A percentile compares a stretch with the other conserved stretches of the same genome.
These are phyloP conservation scores for Neurospora sp. DNA, from an alignment of 2,329 filamentous ascomycete species.

Conservation along the genomic window DNA sequence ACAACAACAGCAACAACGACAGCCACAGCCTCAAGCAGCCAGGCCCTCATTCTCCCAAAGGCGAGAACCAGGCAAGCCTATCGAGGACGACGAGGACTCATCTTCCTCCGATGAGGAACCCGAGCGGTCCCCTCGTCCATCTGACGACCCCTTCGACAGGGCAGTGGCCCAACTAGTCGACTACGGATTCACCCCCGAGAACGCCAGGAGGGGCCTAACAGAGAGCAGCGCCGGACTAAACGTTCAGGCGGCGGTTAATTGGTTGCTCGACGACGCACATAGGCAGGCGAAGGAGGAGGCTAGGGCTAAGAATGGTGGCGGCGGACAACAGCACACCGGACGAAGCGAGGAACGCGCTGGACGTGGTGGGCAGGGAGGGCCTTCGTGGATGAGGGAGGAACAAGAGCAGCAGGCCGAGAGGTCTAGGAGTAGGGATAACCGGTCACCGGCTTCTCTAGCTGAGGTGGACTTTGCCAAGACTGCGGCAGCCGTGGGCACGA, in stretches of 20 bases:
- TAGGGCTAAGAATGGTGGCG: conserved; percentile 37
- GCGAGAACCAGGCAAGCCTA: conserved; percentile 44
- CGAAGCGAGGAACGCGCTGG: conserved; percentile 17
- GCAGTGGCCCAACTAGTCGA: conserved; percentile 84
- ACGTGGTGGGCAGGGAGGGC: conserved; percentile 24
- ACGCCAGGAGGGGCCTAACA: conserved; percentile 68
- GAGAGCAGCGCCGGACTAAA: conserved; percentile 72
- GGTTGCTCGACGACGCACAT: conserved; percentile 86
- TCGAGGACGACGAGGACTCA: conserved; percentile 28
- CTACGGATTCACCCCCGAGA: conserved; percentile 85
- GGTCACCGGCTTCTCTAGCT: conserved; percentile 36
- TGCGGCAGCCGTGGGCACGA: conserved; percentile 73
- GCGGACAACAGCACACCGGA: conserved; percentile 20
- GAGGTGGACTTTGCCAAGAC: conserved; percentile 63
- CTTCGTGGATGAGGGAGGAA: conserved; percentile 55
- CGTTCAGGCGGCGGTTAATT: conserved; percentile 78
- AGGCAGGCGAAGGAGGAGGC: conserved; percentile 67
- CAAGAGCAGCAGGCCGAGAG: conserved; percentile 18
- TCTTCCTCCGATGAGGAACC: conserved; percentile 37
- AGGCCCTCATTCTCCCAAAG: conserved; percentile 20
- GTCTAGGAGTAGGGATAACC: conserved; percentile 40
- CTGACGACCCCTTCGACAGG: conserved; percentile 58
- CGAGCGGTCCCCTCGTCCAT: conserved; percentile 27
- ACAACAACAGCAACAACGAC: neutral
- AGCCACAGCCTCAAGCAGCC: conserved; percentile 17